These are phyloP conservation scores for Pseudogymnoascus sp. DNA, from an alignment of 2,329 filamentous ascomycete genomes.

Conservation along the genomic window DNA sequence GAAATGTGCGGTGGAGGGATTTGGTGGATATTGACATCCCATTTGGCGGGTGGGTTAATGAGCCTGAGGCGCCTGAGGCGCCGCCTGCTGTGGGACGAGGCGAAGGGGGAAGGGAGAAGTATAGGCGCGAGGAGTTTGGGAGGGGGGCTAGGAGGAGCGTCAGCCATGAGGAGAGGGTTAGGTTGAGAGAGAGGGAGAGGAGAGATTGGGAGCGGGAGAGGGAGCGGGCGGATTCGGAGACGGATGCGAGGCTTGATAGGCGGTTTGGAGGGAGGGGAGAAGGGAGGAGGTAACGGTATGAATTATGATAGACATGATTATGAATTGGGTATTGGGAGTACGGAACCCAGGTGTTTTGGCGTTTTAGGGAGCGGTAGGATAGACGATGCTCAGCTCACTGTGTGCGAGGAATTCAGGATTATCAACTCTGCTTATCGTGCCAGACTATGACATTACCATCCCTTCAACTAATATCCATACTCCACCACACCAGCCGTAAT, in stretches of 20 bases:
- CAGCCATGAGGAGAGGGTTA: slow-evolving; percentile 10
- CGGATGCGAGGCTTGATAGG: not conserved
- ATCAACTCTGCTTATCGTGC: not conserved
- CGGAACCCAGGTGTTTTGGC: not conserved
- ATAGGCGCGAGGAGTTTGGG: slow-evolving; percentile 11
- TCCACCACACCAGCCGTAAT: not conserved
- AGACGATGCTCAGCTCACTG: not conserved
- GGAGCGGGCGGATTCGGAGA: slow-evolving; percentile 10
- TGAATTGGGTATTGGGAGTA: not conserved
- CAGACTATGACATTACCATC: no score
- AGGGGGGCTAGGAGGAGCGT: not conserved
- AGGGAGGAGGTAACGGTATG: slow-evolving; percentile 10
- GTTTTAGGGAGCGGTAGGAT: not conserved
- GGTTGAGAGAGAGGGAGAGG: slow-evolving; percentile 11
- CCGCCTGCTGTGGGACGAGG: slow-evolving; percentile 5
- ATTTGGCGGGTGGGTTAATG: not conserved
- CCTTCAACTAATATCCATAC: not conserved
- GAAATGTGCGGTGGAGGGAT: slow-evolving; percentile 18
- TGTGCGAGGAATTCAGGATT: not conserved
- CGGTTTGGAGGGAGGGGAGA: slow-evolving; percentile 8
- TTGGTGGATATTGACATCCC: slow-evolving; percentile 10
- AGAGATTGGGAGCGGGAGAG: not conserved
- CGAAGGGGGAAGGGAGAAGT: slow-evolving; percentile 13
- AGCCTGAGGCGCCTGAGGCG: not conserved
- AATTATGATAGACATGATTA: not conserved